A percentile compares a stretch with the other conserved stretches of the same genome.
Evolutionary conservation across 2,329 filamentous ascomycete species (phyloP).

Genomic region (Parastagonospora avenae): DNA sequence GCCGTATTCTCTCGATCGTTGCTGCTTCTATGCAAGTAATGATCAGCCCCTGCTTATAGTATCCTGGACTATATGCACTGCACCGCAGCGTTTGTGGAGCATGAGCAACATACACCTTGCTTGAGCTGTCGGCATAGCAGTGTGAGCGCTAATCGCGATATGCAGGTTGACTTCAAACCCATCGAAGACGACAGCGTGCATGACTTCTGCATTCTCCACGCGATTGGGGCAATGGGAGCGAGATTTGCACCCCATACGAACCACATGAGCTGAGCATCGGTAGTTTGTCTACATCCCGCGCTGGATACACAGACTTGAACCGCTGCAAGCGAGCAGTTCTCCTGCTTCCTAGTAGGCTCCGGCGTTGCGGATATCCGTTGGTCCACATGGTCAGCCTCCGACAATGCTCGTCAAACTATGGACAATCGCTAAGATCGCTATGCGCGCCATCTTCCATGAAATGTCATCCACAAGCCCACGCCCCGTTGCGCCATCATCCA

Average conservation of each 20-base stretch:
- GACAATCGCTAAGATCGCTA: too few relatives aligned
- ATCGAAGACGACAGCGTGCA: too few relatives aligned
- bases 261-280: not conserved
- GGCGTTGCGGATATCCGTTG: too few relatives aligned
- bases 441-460: too few relatives aligned
- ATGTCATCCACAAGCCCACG: not conserved
- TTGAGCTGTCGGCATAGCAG: not conserved
- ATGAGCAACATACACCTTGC: not conserved
- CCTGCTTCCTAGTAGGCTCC: not conserved
- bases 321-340: not conserved
- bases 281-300: not conserved
- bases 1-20: not conserved
- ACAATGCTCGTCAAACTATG: not conserved
- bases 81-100: not conserved
- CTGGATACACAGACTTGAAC: not conserved
- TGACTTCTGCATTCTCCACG: too few relatives aligned
- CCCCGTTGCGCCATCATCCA: not conserved
- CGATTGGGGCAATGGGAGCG: too few relatives aligned
- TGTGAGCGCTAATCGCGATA: constrained; percentile 1
- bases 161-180: not conserved
- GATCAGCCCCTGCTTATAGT: not conserved
- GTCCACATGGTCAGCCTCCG: not conserved
- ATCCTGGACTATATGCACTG: not conserved
- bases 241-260: too few relatives aligned
- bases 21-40: not conserved